Conservation (phyloP, 2,329 filamentous ascomycete species). For the Thielaviopsis ethacetica region DNA sequence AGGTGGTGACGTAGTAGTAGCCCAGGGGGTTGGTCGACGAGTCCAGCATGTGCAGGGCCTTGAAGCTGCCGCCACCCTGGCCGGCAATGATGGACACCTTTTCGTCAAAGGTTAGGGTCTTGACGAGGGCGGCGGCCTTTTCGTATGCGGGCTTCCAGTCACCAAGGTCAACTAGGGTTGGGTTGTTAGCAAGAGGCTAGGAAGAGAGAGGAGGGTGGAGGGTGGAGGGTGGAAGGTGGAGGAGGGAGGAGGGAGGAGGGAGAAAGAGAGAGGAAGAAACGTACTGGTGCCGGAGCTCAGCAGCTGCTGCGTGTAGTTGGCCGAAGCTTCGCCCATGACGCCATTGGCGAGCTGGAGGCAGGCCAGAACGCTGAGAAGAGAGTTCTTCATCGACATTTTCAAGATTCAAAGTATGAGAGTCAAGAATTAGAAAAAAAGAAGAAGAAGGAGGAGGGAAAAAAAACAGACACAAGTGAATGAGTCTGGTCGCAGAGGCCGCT, state of each 20-base stretch:
- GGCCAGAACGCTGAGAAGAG: conserved; percentile 6
- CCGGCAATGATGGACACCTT: conserved; percentile 70
- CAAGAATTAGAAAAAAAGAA: background rate
- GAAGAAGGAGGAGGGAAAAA: background rate
- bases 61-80: conserved; percentile 55
- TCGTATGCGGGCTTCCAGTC: conserved; percentile 52
- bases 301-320: conserved; percentile 14
- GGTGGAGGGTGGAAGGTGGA: background rate
- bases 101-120: conserved; percentile 53
- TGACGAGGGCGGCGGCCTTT: conserved; percentile 51
- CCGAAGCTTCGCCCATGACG: conserved; percentile 12
- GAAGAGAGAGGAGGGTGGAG: background rate
- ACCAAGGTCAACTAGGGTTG: conserved; percentile 14
- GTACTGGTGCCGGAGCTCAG: conserved; percentile 13
- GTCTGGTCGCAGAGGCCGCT: too few relatives aligned
- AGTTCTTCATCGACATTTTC: conserved; percentile 6
- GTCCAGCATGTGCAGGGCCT: conserved; percentile 49
- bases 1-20: conserved; percentile 57
- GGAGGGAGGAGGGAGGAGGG: background rate
- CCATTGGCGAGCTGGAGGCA: conserved; percentile 11
- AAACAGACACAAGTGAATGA: too few relatives aligned
- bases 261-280: background rate
- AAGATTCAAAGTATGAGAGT: background rate
- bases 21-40: conserved; percentile 34
- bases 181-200: background rate